Conservation (phyloP, 2,329 filamentous ascomycete species). For the Didymella glomerata region DNA sequence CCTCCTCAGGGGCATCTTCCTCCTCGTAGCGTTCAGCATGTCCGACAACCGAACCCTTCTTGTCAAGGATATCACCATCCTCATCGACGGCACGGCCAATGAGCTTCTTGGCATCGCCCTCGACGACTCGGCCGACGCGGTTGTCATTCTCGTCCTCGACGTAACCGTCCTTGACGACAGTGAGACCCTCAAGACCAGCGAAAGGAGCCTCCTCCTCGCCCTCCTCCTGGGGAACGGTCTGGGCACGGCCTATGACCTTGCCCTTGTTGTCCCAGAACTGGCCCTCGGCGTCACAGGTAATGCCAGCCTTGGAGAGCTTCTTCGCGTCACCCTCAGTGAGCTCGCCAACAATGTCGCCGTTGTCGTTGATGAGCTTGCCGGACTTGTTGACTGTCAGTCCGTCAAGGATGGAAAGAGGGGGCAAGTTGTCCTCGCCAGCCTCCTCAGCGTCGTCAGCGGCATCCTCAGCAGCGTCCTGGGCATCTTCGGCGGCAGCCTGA, state of each 20-base stretch:
- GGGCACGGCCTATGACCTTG: slow-evolving; percentile 60
- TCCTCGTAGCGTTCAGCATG: slow-evolving; percentile 67
- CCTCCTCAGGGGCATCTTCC: slow-evolving; percentile 62
- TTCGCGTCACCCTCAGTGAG: slow-evolving; percentile 61
- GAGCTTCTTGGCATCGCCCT: slow-evolving; percentile 62
- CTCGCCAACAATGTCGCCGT: slow-evolving; percentile 59
- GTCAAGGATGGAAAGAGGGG: slow-evolving; percentile 60
- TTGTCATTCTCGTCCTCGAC: slow-evolving; percentile 62
- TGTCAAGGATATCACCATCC: slow-evolving; percentile 62
- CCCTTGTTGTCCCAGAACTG: slow-evolving; percentile 65
- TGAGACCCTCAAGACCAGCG: slow-evolving; percentile 60
- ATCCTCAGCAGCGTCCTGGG: slow-evolving; percentile 45
- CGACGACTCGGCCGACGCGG: slow-evolving; percentile 58
- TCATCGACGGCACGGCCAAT: slow-evolving; percentile 61
- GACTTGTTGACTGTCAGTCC: slow-evolving; percentile 61
- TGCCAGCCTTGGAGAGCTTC: slow-evolving; percentile 61
- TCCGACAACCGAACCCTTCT: slow-evolving; percentile 62
- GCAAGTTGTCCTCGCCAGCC: slow-evolving; percentile 48
- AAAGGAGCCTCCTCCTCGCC: slow-evolving; percentile 59
- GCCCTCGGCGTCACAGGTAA: slow-evolving; percentile 56
- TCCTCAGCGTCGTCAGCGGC: slow-evolving; percentile 46
- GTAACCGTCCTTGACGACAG: slow-evolving; percentile 59
- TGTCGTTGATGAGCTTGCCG: slow-evolving; percentile 59
- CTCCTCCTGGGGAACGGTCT: slow-evolving; percentile 58
- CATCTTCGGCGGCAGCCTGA: slow-evolving; percentile 45